A percentile compares a stretch with the other conserved stretches of the same genome.
Conservation (phyloP, 2,329 filamentous ascomycete genomes). For the Cladosporium velox region DNA sequence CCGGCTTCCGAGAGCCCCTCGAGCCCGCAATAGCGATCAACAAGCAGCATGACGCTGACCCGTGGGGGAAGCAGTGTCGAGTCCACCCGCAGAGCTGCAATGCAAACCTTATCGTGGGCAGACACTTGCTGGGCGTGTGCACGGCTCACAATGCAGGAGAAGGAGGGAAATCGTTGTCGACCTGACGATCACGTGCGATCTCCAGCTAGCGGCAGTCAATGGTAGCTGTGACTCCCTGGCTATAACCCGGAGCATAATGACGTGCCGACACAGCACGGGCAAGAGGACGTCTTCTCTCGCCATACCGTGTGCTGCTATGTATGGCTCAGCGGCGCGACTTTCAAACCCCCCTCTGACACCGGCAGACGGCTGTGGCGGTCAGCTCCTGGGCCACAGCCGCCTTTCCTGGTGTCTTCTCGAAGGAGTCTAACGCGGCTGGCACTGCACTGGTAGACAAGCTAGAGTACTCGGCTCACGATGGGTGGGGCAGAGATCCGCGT, state of each 20-base stretch:
- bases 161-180: neutral
- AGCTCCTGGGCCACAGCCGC: neutral
- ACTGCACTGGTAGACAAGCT: neutral
- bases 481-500: constrained; percentile 17
- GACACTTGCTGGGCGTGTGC: neutral
- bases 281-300: neutral
- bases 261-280: neutral
- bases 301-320: neutral
- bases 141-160: neutral
- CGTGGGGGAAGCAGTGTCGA: constrained; percentile 15
- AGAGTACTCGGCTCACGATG: neutral
- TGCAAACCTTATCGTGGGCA: constrained; percentile 8
- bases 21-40: constrained; percentile 2
- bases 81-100: neutral
- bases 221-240: neutral
- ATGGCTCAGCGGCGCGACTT: neutral
- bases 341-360: constrained; percentile 3
- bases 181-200: constrained; percentile 6
- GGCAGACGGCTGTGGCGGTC: constrained; percentile 11
- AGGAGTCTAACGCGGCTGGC: constrained; percentile 9
- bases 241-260: neutral
- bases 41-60: constrained; percentile 18
- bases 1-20: neutral
- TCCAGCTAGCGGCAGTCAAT: neutral
- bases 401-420: constrained; percentile 20